These are phyloP conservation scores for Tolypocladium paradoxum DNA, from an alignment of 2,329 filamentous ascomycete species.

Conservation along the genomic window DNA sequence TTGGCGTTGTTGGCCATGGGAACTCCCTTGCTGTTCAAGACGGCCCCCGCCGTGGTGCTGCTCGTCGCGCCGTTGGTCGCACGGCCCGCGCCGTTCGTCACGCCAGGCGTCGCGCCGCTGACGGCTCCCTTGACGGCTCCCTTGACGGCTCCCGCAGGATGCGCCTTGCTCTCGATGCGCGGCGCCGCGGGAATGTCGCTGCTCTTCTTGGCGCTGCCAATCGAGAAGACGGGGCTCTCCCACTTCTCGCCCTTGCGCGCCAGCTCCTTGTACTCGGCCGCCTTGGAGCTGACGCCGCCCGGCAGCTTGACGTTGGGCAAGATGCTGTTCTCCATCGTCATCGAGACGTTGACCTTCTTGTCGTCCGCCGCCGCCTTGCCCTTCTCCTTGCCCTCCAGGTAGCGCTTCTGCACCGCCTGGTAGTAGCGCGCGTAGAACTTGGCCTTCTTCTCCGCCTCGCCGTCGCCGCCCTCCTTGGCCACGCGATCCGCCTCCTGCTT, in stretches of 20 bases:
- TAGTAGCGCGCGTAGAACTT: constrained; percentile 85
- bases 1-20: not conserved
- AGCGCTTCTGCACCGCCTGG: constrained; percentile 60
- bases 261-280: constrained; percentile 84
- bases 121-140: constrained; percentile 7
- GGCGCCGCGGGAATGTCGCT: constrained; percentile 56
- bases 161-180: constrained; percentile 35
- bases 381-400: constrained; percentile 70
- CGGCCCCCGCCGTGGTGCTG: constrained; percentile 7
- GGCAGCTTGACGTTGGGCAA: constrained; percentile 83
- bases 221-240: constrained; percentile 88
- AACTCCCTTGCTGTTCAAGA: constrained; percentile 1
- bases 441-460: constrained; percentile 58
- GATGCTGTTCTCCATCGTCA: constrained; percentile 69
- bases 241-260: constrained; percentile 83
- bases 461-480: constrained; percentile 37
- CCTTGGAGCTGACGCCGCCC: constrained; percentile 77
- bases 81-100: not conserved
- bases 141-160: constrained; percentile 8
- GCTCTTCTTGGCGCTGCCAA: constrained; percentile 67
- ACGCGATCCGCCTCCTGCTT: constrained; percentile 75
- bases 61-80: constrained; percentile 7
- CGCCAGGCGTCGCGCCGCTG: not conserved
- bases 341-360: constrained; percentile 51
- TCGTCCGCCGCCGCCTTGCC: constrained; percentile 49